Base-by-base conservation (phyloP, 2,329 filamentous ascomycete species). In the Cladosporium sphaerospermum region DNA sequence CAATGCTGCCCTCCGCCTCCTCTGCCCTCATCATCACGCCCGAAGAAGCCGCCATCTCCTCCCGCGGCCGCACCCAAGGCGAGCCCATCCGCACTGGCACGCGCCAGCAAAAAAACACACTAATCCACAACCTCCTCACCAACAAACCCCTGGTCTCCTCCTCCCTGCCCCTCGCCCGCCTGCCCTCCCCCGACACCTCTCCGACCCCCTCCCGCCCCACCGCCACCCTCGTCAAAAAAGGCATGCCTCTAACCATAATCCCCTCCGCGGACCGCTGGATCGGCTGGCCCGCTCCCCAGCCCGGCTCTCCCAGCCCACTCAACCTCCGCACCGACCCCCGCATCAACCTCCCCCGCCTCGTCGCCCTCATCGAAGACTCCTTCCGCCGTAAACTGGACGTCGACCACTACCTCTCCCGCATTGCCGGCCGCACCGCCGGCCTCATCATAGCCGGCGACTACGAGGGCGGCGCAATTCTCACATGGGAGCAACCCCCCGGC, bases 391-490 rank as follows among this genome's bases (percentile, higher is more conserved):
- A 87, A 65, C 79, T 99, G 2, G 88, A 99, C 65, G 82, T 92
- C 0, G 74, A 85, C 18, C 81, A 92, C 67, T 99, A 97, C 65
- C 75, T 99, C 11, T 71, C 79, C 13, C 84, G 93, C n/a, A 83
- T 97, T 51, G 80, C 87, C 48, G 79, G 85, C 51, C 87, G 86
- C 31, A 78, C 97, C 10, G 93, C 93, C 0, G 93, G 92, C 2
- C 78, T 99, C 52, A 96, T 99, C 58, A 88, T 99, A 46, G 93
- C 92, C 0, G 93, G 93, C 6, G 88, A 96, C 64, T 99, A 99
- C 70, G 93, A 99, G 75, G 93, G 93, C 49, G 91, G 89, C 1
- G 93, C 93, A 1, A 86, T 99, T 42, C 75, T 97, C 16, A 99
- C 93, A 0, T 99, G 93, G 93, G 93, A 99, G 72, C 78, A 78